These are phyloP conservation scores for Clathrospora elynae DNA, from an alignment of 2,329 filamentous ascomycete genomes.

Conservation along the genomic window DNA sequence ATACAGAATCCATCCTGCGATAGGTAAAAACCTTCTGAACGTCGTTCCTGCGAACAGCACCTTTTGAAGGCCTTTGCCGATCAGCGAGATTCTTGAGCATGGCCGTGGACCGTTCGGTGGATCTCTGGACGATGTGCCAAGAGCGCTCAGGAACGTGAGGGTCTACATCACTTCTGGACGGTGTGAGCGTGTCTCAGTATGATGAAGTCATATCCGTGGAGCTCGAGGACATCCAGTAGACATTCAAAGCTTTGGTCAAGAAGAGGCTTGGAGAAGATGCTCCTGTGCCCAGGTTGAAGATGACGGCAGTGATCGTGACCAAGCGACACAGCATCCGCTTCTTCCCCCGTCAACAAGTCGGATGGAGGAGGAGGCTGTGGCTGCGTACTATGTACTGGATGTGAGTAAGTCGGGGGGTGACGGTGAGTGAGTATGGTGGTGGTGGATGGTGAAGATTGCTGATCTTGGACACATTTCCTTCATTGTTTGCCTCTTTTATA, in stretches of 20 bases:
- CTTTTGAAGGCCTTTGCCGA: not conserved
- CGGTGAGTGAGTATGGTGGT: not conserved
- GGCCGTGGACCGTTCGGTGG: not conserved
- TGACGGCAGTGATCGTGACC: constrained; percentile 44
- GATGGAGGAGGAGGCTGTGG: not conserved
- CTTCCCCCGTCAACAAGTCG: too few species aligned
- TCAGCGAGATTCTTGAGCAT: not conserved
- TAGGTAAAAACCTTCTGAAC: not conserved
- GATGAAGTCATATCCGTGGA: not conserved
- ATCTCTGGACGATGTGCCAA: not conserved
- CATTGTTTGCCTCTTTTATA: not conserved
- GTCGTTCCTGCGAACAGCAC: not conserved
- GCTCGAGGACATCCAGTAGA: not conserved
- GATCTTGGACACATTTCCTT: not conserved
- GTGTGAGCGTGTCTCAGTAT: constrained; percentile 24
- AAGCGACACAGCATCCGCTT: constrained; percentile 51
- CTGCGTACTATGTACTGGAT: constrained; percentile 10
- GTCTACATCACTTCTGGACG: too few species aligned
- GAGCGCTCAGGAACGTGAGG: not conserved
- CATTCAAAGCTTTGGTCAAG: not conserved
- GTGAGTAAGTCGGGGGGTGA: not conserved
- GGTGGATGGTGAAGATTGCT: not conserved
- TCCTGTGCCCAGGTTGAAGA: constrained; percentile 26
- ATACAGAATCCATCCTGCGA: not conserved
- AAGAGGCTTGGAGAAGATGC: too few species aligned